phyloP scores from a whole-genome alignment of 495 filamentous ascomycete species.

The Daldinia loculata region DNA sequence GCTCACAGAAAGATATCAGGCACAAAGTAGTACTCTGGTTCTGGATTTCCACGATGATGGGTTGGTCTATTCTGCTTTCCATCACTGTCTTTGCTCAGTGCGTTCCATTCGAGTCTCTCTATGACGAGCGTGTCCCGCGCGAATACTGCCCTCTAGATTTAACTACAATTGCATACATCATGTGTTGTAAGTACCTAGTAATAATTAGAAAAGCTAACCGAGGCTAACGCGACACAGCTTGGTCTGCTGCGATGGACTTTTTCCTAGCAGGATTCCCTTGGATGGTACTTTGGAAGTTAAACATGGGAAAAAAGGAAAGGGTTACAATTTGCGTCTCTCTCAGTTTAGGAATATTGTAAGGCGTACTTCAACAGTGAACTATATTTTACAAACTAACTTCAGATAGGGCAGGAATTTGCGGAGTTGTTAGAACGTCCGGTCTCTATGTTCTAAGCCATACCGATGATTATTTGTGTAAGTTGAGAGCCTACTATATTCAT shows the following conservation, averaged over 20 bases:
- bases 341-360: conserved; percentile 61
- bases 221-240: conserved; percentile 16
- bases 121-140: conserved; percentile 15
- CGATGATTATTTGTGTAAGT: conserved; percentile 28
- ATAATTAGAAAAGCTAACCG: neutral
- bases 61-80: conserved; percentile 14
- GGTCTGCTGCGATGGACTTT: conserved; percentile 50
- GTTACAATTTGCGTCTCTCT: conserved; percentile 57
- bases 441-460: conserved; percentile 11
- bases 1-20: neutral
- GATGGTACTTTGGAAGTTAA: conserved; percentile 58
- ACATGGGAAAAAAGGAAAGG: conserved; percentile 58
- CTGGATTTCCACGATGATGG: conserved; percentile 30
- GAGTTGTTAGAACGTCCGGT: conserved; percentile 15
- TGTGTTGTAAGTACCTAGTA: conserved; percentile 19
- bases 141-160: conserved; percentile 17
- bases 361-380: neutral
- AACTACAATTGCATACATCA: conserved; percentile 14
- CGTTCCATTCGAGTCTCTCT: conserved; percentile 18
- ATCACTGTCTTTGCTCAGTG: conserved; percentile 30
- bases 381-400: neutral
- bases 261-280: conserved; percentile 58
- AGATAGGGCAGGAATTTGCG: conserved; percentile 22
- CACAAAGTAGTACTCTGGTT: conserved; percentile 28
- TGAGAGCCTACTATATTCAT: no score